Base-by-base conservation (phyloP, 1,284 basidiomycete genomes). In the Erythrobasidium hasegawianum region DNA sequence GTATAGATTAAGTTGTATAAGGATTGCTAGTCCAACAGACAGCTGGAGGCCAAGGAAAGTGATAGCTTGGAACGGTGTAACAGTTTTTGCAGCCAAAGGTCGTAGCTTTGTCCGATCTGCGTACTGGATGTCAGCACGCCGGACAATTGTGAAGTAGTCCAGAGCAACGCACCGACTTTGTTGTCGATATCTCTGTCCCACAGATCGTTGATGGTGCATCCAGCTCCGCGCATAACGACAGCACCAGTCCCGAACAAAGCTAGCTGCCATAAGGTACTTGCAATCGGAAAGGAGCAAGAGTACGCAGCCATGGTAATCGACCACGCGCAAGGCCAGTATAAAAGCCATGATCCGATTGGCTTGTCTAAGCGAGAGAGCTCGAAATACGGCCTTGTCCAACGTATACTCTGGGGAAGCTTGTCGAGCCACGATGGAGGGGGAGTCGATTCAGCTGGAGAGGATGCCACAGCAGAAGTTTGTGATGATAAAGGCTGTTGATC, bases 121-220 rank as follows among this genome's bases (percentile, higher is more conserved):
- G 22, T n/a, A 24, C 16, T 16, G 55, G 52, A 20, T 47, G 54
- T 52, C 18, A 11, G n/a, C 43, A 4, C 56, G n/a, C n/a, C n/a
- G n/a, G n/a, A n/a, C n/a, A n/a, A n/a, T n/a, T n/a, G n/a, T n/a
- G n/a, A n/a, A n/a, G n/a, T n/a, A n/a, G n/a, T n/a, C n/a, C 33
- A 7, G 27, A 16, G 16, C 4, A 20, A 77, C 90, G 75, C 75
- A 93, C 92, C 90, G 57, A 98, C 96, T 64, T 87, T 85, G 74
- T 85, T 86, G 80, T 99, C 96, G 67, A 97, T 83, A 72, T 90
- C 85, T 70, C 83, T 82, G 77, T 99, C 96, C 94, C 96, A 98
- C 86, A 99, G 88, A 76, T 99, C 96, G 76, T 98, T 98, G 74
- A 98, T 96, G 0, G 92, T 97, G 77, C 96, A 99, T 4, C 96